Evolutionary conservation across 768 basidiomycete genomes (phyloP).

Genomic region (Saitozyma sp.): DNA sequence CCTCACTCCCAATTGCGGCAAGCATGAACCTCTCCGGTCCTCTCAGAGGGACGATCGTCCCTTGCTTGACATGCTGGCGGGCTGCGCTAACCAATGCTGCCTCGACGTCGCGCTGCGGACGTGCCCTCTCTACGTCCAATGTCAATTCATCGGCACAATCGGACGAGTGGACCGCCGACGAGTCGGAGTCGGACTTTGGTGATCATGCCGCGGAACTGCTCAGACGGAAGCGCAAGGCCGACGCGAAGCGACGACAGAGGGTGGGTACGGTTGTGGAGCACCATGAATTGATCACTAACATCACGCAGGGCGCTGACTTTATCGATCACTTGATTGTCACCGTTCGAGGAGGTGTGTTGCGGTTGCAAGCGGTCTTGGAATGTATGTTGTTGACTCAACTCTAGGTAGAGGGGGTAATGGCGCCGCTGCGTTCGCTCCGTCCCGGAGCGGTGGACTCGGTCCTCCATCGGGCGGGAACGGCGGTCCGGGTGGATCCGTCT

Average conservation of each 20-base stretch:
- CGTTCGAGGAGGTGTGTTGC: slow-evolving; percentile 65
- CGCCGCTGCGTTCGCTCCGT: slow-evolving; percentile 88
- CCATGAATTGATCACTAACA: slow-evolving; percentile 1
- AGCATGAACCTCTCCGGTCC: too few species aligned
- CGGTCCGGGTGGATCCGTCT: slow-evolving; percentile 82
- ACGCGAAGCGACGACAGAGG: slow-evolving; percentile 49
- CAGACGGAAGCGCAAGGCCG: slow-evolving; percentile 35
- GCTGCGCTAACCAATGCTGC: too few species aligned
- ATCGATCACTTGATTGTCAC: slow-evolving; percentile 80
- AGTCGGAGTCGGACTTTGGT: too few species aligned
- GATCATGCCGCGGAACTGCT: slow-evolving; percentile 19
- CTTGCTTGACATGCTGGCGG: too few species aligned
- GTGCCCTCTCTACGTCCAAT: too few species aligned
- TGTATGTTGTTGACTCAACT: slow-evolving; percentile 4
- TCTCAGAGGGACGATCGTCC: too few species aligned
- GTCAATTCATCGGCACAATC: too few species aligned
- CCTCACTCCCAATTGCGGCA: too few species aligned
- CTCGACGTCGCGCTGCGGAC: too few species aligned
- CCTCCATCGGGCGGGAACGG: slow-evolving; percentile 94
- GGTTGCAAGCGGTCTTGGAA: background rate
- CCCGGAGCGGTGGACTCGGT: slow-evolving; percentile 77
- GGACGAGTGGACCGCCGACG: too few species aligned
- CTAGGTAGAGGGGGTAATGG: slow-evolving; percentile 85
- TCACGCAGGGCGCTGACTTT: slow-evolving; percentile 68
- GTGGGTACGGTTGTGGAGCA: slow-evolving; percentile 25